Evolutionary conservation across 371 early-diverging fungal species (phyloP).

Genomic region (Rhizopus arrhizus): DNA sequence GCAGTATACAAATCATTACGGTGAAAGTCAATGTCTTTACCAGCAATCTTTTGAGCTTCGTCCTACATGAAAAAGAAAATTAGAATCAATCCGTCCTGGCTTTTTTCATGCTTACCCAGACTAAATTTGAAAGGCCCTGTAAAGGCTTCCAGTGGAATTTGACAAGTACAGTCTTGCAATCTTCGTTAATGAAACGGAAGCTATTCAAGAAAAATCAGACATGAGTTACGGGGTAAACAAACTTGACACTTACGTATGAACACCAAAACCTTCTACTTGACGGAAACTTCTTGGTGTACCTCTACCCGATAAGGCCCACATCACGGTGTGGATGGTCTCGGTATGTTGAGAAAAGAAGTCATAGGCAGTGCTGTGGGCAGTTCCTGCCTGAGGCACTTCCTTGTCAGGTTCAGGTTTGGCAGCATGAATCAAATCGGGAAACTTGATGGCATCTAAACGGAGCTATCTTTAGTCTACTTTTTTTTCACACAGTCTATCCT

Average conservation of each 20-base stretch:
- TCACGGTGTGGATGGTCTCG: slow-evolving; percentile 48
- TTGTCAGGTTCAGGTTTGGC: slow-evolving; percentile 52
- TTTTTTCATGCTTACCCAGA: slow-evolving; percentile 27
- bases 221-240: too few relatives aligned
- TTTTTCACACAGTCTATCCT: neutral
- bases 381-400: slow-evolving; percentile 52
- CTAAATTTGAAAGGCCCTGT: slow-evolving; percentile 47
- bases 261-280: slow-evolving; percentile 52
- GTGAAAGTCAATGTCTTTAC: slow-evolving; percentile 58
- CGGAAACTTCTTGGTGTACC: slow-evolving; percentile 48
- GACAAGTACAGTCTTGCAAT: slow-evolving; percentile 43
- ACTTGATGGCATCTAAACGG: slow-evolving; percentile 46
- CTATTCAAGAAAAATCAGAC: neutral
- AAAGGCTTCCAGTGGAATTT: slow-evolving; percentile 61
- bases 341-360: slow-evolving; percentile 56
- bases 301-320: slow-evolving; percentile 53
- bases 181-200: slow-evolving; percentile 52
- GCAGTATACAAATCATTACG: slow-evolving; percentile 52
- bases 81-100: neutral
- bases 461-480: neutral
- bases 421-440: slow-evolving; percentile 57
- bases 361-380: slow-evolving; percentile 55
- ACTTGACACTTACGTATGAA: slow-evolving; percentile 30
- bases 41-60: slow-evolving; percentile 56
- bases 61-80: slow-evolving; percentile 20